Evolutionary conservation across 2,329 filamentous ascomycete species (phyloP), one percentile per base, ranked within the genome.

Genomic region (Calonectria fujianensis): DNA sequence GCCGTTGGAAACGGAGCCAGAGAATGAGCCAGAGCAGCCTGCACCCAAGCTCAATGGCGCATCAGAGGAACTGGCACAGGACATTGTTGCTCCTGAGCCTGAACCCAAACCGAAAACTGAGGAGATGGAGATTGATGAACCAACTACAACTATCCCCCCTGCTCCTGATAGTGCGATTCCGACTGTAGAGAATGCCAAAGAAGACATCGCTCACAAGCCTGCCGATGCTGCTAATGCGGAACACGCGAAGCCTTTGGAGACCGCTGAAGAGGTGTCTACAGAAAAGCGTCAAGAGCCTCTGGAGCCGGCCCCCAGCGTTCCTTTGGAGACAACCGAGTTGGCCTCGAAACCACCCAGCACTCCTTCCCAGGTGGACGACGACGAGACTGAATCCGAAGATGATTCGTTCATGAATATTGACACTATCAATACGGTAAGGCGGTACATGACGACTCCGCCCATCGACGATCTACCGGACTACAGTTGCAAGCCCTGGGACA

Each of bases 331-430:
- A 7, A 80, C 76, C 10, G 84, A 85, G 61, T 69, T 73, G n/a
- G 80, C 70, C 35, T 82, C 83, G n/a, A 87, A 80, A 37, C 80
- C 81, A 8, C 85, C 85, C 0, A 90, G 86, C 73, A 90, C 87
- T 10, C 88, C 89, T 5, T 90, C 89, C 5, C 88, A 88, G 51
- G 84, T 86, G 37, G 88, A 89, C 65, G 89, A 89, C 39, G 86
- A 90, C 66, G 88, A 89, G 63, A 91, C 89, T 3, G 89, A 91
- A 74, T 87, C 89, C 10, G 90, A 91, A 65, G 89, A 89, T 52
- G 86, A 89, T 48, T 86, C 89, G n/a, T 87, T 85, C 48, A 84
- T 88, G 74, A 86, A 87, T n/a, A 82, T 89, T 32, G 88, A 89
- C 51, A 84, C 85, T 8, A 86, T 90, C 35, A 87, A 89, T 51